Evolutionary conservation across 2,329 filamentous ascomycete species (phyloP), one percentile per base, ranked within the genome.

Genomic region (Colletotrichum phormii): DNA sequence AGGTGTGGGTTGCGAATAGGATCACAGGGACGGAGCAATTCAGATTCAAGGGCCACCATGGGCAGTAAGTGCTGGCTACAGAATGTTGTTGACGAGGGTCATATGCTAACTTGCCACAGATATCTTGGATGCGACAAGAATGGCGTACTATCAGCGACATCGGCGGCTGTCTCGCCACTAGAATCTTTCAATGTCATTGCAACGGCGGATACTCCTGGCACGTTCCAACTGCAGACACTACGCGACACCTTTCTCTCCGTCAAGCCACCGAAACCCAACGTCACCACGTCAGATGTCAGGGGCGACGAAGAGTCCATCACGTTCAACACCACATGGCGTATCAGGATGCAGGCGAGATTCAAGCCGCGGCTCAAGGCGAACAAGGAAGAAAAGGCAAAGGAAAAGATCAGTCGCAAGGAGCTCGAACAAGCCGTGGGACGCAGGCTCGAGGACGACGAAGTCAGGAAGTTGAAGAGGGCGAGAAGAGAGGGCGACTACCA

Each of bases 311-410:
- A 92, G 15, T 84, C 85, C 9, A 89, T 91, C 63, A 89, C 86
- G 5, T 94, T 93, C 78, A 89, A 89, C 77, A 95, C 94, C 11
- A 93, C 91, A 7, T 81, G 97, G 73, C 89, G 94, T 62, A 90
- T 98, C 77, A 93, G 95, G 66, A 98, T 98, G 95, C 96, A 98
- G 84, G 95, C 96, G 26, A 89, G 94, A 63, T 98, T 97, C 86
- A 98, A 98, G 86, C 95, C 96, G 9, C 89, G 89, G 75, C 82
- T 97, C 58, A 94, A 93, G 82, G 92, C 92, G 11, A 90, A 88
- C 0, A 97, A 95, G 83, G 95, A 95, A 80, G 93, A 94, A 75
- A 97, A 93, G 85, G 93, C 94, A 0, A 88, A 89, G 76, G 92
- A 96, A 77, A 97, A 96, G 85, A 94, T 99, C 70, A 96, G 92